Base-by-base conservation (phyloP, 2,329 filamentous ascomycete genomes). In the Trichoderma sp. region DNA sequence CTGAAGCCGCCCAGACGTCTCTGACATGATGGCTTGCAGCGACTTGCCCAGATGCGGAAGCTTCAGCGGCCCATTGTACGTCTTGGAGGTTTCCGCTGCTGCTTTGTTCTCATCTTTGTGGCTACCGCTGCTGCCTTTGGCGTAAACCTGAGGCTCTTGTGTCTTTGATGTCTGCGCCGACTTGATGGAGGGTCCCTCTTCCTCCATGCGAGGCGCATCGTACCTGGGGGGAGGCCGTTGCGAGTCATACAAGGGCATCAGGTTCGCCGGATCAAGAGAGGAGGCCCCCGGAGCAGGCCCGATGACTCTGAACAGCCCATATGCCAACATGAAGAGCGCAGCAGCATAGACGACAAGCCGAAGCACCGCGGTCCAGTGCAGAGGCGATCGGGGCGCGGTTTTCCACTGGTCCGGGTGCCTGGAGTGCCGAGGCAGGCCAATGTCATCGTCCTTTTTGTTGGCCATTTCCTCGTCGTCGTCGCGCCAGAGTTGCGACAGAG, bases 41-140 rank as follows among this genome's bases (percentile, higher is more conserved):
- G 89, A 87, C 19, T 76, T 72, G 0, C 84, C 85, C 48, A 97
- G 82, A 12, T 85, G 76, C 70, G 84, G 85, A 73, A 92, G 93
- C 70, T 81, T 86, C 69, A 96, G 82, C 1, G 85, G 85, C 0
- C 91, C 93, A 68, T 88, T 85, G 75, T 89, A 94, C 58, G 26
- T n/a, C 19, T 19, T 50, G 10, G 50, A 14, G 10, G 47, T 9
- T 28, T 64, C 47, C 2, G 47, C 21, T 2, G 19, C 15, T 45
- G 10, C 30, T 21, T 54, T 56, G 41, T 26, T 24, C 28, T 45
- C 48, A 19, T 3, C 34, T 19, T 2, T 3, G 14, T 15, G 24
- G 17, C 50, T 30, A 7, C 17, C 52, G 34, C 43, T 34, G 10
- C n/a, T 30, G 15, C 30, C 43, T 2, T 50, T 24, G 15, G 54